Base-by-base conservation (phyloP, 2,329 filamentous ascomycete genomes). In the Cladophialophora yegresii region DNA sequence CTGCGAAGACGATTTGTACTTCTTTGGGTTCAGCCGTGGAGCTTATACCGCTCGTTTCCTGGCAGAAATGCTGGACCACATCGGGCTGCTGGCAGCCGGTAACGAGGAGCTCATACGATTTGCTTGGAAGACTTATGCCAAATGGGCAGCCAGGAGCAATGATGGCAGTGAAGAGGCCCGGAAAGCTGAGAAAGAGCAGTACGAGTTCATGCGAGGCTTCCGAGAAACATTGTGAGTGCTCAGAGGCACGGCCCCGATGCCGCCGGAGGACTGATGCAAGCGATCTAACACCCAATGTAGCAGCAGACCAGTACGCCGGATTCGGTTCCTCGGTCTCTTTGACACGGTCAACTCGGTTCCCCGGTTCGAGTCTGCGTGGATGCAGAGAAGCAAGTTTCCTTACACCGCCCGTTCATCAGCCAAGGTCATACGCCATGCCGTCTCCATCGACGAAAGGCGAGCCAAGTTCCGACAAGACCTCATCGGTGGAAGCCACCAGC, bases 41-140 rank as follows among this genome's bases (percentile, higher is more conserved):
- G 84, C 88, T 1, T 91, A 91, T 71, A 89, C 89, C 50, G 89
- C 89, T 0, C 85, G 89, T 2, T 91, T 91, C 71, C 77, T 92
- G 0, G 90, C 91, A 0, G 90, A 95, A 73, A 93, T 93, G 91
- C 82, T 95, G 6, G 90, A 95, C 72, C 88, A 90, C 70, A 87
- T 95, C 61, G 91, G 92, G 1, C 81, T 96, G 0, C 81, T 96
- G 13, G 89, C 88, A 12, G 88, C 90, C 58, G 91, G 91, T 10
- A 96, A 96, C 71, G 90, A 96, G 72, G 91, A 95, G 70, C 89
- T 95, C 87, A 87, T 91, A 58, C 82, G 84, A 3, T 96, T 96
- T 73, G 91, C 90, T 0, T 95, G 91, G 90, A 92, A 90, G 74
- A 88, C 89, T 0, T 92, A 92, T 71, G 84, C 87, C 7, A 86